phyloP scores from a whole-genome alignment of 2,329 filamentous ascomycete genomes.

The Aciculosporium take region DNA sequence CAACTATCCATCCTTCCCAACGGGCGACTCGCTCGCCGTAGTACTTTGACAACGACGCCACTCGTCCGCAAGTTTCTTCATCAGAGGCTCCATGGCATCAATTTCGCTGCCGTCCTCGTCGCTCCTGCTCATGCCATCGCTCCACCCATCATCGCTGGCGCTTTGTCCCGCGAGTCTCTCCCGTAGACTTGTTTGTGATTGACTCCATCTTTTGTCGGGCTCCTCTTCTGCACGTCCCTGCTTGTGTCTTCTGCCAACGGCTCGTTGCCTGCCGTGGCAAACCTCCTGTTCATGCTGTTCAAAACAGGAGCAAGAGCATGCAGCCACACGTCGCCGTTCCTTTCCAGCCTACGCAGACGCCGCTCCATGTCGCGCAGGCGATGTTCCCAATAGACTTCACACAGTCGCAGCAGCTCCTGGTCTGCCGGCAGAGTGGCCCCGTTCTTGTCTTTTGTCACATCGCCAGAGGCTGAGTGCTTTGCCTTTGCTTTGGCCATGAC shows the following conservation, averaged over 20 bases:
- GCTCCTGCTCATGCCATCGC: conserved; percentile 13
- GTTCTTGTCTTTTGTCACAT: conserved; percentile 14
- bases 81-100: conserved; percentile 29
- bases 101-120: conserved; percentile 22
- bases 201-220: too few species aligned
- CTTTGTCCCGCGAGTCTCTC: conserved; percentile 11
- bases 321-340: conserved; percentile 31
- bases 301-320: conserved; percentile 30
- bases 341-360: conserved; percentile 31
- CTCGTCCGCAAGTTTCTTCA: conserved; percentile 26
- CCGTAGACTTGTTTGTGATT: conserved; percentile 14
- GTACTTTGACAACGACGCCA: conserved; percentile 11
- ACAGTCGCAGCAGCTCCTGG: conserved; percentile 22
- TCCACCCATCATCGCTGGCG: conserved; percentile 11
- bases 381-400: conserved; percentile 27
- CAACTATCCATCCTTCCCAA: not conserved
- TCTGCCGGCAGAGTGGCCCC: conserved; percentile 12
- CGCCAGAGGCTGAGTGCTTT: conserved; percentile 10
- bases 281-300: conserved; percentile 26
- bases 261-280: conserved; percentile 13
- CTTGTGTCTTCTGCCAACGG: too few species aligned
- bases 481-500: conserved; percentile 11
- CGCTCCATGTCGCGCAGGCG: conserved; percentile 33
- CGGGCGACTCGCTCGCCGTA: conserved; percentile 3
- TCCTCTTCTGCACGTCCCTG: too few species aligned